Conservation (phyloP, 768 basidiomycete genomes). For the Boletus subparvulus region DNA sequence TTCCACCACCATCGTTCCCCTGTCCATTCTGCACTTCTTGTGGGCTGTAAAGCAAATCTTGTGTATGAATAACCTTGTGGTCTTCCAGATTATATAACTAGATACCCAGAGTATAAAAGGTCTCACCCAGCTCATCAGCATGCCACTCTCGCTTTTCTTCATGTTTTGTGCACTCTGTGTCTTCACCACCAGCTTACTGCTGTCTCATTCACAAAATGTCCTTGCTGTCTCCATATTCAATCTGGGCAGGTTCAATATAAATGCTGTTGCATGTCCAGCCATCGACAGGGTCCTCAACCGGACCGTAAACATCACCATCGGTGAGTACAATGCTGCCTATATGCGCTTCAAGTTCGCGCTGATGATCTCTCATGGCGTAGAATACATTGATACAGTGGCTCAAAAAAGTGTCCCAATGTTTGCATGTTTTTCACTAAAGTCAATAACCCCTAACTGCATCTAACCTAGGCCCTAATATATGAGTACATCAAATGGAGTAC, state of each 20-base stretch:
- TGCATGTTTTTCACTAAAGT: no score
- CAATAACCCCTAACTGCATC: no score
- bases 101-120: constrained; percentile 3
- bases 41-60: not conserved
- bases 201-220: not conserved
- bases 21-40: not conserved
- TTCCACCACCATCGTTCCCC: not conserved
- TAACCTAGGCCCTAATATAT: no score
- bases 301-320: constrained; percentile 42
- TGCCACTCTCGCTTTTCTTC: not conserved
- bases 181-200: constrained; percentile 1
- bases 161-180: not conserved
- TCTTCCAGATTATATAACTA: no score
- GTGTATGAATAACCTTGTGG: not conserved
- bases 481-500: no score
- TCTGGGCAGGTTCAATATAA: constrained; percentile 37
- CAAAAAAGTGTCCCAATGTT: no score
- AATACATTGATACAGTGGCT: constrained; percentile 56
- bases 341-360: not conserved
- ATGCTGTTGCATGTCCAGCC: constrained; percentile 41
- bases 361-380: constrained; percentile 31
- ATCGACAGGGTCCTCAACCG: constrained; percentile 36
- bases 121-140: not conserved
- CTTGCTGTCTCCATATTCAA: constrained; percentile 31
- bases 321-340: constrained; percentile 35